A percentile compares a stretch with the other conserved stretches of the same genome.
These are phyloP conservation scores for Meyerozyma carpophila DNA, from an alignment of 1,139 yeast genomes.

Conservation along the genomic window DNA sequence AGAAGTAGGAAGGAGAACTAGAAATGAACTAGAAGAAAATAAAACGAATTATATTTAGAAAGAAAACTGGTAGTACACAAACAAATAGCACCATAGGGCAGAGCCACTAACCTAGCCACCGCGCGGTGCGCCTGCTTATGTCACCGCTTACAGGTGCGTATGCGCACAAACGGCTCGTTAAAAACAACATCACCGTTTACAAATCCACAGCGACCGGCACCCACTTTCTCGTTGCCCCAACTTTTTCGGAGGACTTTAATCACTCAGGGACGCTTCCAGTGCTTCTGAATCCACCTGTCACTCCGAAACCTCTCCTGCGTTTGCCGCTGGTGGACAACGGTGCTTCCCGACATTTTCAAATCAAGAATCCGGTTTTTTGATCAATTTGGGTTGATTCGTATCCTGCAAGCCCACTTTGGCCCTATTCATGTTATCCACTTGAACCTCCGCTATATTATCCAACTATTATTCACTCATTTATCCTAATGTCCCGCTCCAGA, in stretches of 20 bases:
- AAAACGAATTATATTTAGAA: no score
- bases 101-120: no score
- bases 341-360: neutral
- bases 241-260: neutral
- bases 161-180: neutral
- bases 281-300: neutral
- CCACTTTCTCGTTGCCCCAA: neutral
- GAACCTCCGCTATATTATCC: neutral
- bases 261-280: neutral
- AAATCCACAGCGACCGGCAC: neutral
- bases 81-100: no score
- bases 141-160: neutral
- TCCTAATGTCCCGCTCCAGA: neutral
- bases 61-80: no score
- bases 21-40: no score
- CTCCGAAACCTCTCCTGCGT: neutral
- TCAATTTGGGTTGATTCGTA: neutral
- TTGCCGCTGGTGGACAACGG: neutral
- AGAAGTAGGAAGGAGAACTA: no score
- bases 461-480: neutral
- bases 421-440: neutral
- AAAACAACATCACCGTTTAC: neutral
- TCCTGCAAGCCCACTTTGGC: neutral
- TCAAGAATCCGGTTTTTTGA: neutral
- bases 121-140: neutral